These are phyloP conservation scores for Globisporangium acanthophoron DNA, from an alignment of 352 stramenopile genomes.

Conservation along the genomic window DNA sequence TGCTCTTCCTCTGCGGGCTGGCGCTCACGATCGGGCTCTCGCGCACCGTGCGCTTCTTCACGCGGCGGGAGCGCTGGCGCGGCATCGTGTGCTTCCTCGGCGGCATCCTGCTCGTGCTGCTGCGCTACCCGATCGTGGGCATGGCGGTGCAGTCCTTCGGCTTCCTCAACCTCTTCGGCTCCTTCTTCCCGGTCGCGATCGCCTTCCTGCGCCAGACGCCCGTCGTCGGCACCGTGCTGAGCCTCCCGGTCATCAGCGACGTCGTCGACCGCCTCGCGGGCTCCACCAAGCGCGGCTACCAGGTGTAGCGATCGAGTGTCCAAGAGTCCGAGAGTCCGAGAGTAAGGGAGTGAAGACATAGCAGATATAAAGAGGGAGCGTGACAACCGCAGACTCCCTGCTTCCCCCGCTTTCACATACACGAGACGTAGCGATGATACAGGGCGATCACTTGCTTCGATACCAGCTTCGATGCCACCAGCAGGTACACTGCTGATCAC, in stretches of 20 bases:
- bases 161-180: constrained; percentile 95
- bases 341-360: not conserved
- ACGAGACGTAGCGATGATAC: too few relatives aligned
- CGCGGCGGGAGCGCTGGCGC: constrained; percentile 88
- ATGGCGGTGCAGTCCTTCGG: constrained; percentile 94
- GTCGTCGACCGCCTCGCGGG: constrained; percentile 82
- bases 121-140: constrained; percentile 90
- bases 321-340: too few relatives aligned
- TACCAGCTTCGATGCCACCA: too few relatives aligned
- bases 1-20: constrained; percentile 91
- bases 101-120: constrained; percentile 90
- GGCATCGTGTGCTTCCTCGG: constrained; percentile 94
- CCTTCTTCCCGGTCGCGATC: constrained; percentile 94
- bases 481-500: not conserved
- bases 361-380: not conserved
- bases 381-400: not conserved
- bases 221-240: constrained; percentile 86
- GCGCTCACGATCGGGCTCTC: constrained; percentile 92
- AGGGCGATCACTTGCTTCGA: too few relatives aligned
- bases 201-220: constrained; percentile 91
- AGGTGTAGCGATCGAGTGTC: constrained; percentile 38
- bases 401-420: too few relatives aligned
- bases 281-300: constrained; percentile 80
- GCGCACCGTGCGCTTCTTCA: constrained; percentile 94
- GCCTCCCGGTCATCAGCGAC: constrained; percentile 75